These are phyloP conservation scores for Akanthomyces lecanii DNA, from an alignment of 2,329 filamentous ascomycete species.

Conservation along the genomic window DNA sequence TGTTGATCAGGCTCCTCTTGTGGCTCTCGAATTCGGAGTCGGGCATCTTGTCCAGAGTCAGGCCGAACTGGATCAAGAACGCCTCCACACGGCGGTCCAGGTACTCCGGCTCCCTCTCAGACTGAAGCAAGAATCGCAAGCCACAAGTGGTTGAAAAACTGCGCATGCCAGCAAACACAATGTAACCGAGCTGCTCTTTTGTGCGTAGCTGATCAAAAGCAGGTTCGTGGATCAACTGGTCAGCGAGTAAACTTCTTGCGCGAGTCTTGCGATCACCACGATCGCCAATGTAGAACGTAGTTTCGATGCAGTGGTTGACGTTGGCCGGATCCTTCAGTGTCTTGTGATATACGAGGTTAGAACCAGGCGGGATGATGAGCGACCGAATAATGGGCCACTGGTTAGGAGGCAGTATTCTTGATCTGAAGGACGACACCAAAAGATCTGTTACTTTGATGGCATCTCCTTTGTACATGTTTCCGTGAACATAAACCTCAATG, in stretches of 20 bases:
- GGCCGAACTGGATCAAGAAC: constrained; percentile 67
- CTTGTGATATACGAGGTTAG: constrained; percentile 79
- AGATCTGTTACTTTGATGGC: constrained; percentile 80
- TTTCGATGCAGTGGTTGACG: constrained; percentile 82
- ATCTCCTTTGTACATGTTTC: constrained; percentile 93
- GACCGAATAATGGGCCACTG: constrained; percentile 80
- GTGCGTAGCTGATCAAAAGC: constrained; percentile 92
- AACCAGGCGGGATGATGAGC: constrained; percentile 70
- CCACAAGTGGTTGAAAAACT: constrained; percentile 73
- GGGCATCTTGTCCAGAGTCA: constrained; percentile 68
- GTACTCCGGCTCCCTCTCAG: constrained; percentile 78
- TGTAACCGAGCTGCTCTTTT: constrained; percentile 95
- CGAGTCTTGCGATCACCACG: constrained; percentile 65
- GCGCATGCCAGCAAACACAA: constrained; percentile 80
- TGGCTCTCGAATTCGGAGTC: constrained; percentile 84
- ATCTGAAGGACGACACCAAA: constrained; percentile 72
- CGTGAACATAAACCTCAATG: constrained; percentile 83
- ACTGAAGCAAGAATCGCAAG: constrained; percentile 89
- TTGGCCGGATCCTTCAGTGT: constrained; percentile 81
- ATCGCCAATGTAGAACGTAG: constrained; percentile 66
- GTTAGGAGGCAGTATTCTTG: constrained; percentile 65
- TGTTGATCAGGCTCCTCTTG: constrained; percentile 83
- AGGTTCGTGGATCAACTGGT: constrained; percentile 89
- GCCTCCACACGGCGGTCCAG: constrained; percentile 82
- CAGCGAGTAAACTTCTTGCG: constrained; percentile 74